phyloP scores from a whole-genome alignment of 345 rosid genomes.

The Turnera subulata region DNA sequence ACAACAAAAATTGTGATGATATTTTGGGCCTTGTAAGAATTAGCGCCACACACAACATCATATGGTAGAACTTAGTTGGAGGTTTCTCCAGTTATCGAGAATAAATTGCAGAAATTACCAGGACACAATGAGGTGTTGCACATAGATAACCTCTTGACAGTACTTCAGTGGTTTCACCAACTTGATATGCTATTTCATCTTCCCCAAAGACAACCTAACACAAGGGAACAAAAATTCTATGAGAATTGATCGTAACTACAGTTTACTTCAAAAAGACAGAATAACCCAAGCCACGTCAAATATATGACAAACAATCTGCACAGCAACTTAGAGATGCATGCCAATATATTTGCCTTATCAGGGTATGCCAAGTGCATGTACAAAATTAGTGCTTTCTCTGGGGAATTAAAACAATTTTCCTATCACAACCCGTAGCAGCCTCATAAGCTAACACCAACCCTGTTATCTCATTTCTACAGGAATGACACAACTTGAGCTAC shows the following conservation, averaged over 20 bases:
- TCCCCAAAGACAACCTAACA: constrained; percentile 67
- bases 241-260: neutral
- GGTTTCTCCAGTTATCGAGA: neutral
- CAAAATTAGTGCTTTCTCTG: no score
- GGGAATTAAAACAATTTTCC: no score
- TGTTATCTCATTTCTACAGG: no score
- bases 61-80: neutral
- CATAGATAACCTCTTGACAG: constrained; percentile 79
- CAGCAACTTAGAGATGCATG: neutral
- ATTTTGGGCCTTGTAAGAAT: neutral
- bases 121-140: constrained; percentile 93
- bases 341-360: neutral
- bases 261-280: neutral
- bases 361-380: no score
- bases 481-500: no score
- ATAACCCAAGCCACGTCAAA: neutral
- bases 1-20: neutral
- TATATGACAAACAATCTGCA: neutral
- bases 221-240: constrained; percentile 10
- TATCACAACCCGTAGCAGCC: no score
- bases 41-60: neutral
- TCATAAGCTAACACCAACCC: no score
- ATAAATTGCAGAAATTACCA: constrained; percentile 40
- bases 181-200: constrained; percentile 90
- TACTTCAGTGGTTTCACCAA: constrained; percentile 88